phyloP scores from a whole-genome alignment of 202 grass and related monocot genomes.

The Musa balbisiana region DNA sequence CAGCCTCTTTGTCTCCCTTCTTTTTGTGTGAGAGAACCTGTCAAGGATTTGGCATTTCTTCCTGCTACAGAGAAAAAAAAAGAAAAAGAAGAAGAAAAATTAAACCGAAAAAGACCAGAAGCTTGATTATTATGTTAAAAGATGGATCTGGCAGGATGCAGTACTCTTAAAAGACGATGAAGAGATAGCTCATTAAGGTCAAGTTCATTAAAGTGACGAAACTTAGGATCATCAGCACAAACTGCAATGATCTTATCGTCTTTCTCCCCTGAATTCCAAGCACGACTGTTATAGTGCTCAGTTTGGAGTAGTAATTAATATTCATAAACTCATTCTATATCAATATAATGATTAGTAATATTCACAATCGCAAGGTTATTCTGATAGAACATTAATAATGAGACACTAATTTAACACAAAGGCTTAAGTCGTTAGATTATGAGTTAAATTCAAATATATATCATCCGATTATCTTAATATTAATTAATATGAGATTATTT shows the following conservation, averaged over 20 bases:
- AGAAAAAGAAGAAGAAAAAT: no score
- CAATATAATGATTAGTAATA: no score
- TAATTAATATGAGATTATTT: no score
- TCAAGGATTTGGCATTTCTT: not conserved
- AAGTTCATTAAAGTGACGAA: not conserved
- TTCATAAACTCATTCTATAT: no score
- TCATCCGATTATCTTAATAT: no score
- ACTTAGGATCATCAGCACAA: not conserved
- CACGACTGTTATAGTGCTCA: no score
- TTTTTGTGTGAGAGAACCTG: not conserved
- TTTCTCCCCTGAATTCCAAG: not conserved
- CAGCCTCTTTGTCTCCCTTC: slow-evolving; percentile 1
- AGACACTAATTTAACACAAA: no score
- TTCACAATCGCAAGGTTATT: no score
- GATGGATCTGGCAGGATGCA: not conserved
- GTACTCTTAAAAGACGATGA: not conserved
- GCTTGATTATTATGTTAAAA: not conserved
- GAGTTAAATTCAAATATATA: no score
- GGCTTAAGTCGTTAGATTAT: no score
- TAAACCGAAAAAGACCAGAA: not conserved
- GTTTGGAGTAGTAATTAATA: no score
- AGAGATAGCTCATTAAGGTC: not conserved
- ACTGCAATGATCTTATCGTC: not conserved
- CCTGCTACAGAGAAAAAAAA: not conserved
- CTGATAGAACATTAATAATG: no score